A percentile compares a stretch with the other conserved stretches of the same genome.
Evolutionary conservation across 192 early-diverging fungal species (phyloP).

Genomic region (Linnemannia hyalina): DNA sequence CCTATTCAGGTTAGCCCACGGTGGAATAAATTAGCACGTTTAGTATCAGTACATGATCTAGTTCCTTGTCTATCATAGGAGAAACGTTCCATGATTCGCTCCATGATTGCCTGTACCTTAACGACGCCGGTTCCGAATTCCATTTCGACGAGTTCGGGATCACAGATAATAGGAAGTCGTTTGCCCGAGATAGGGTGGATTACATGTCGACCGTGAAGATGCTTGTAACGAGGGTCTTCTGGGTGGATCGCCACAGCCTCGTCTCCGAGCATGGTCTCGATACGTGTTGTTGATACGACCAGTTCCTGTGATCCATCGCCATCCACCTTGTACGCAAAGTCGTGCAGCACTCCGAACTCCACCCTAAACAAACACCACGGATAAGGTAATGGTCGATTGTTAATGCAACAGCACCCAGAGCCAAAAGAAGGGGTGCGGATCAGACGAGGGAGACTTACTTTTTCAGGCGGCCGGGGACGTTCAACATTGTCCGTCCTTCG

Average conservation of each 20-base stretch:
- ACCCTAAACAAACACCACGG: conserved; percentile 71
- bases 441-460: conserved; percentile 55
- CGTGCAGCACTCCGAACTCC: conserved; percentile 94
- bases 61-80: background rate
- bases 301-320: conserved; percentile 73
- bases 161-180: conserved; percentile 86
- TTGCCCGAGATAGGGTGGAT: conserved; percentile 87
- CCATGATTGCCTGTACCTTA: conserved; percentile 68
- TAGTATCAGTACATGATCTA: background rate
- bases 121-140: conserved; percentile 96
- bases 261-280: conserved; percentile 99
- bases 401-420: background rate
- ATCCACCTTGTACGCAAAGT: conserved; percentile 89
- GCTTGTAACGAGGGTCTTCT: conserved; percentile 84
- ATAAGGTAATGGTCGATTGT: background rate
- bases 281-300: conserved; percentile 95
- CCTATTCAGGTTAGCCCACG: conserved; percentile 58
- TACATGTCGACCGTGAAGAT: conserved; percentile 73
- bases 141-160: conserved; percentile 87
- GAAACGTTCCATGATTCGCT: background rate
- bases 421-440: background rate
- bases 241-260: conserved; percentile 95
- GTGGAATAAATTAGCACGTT: background rate
- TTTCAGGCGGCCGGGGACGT: conserved; percentile 82
- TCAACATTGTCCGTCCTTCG: conserved; percentile 74